These are phyloP conservation scores for Nicotiana undulata DNA, from an alignment of 257 asterid genomes.

Conservation along the genomic window DNA sequence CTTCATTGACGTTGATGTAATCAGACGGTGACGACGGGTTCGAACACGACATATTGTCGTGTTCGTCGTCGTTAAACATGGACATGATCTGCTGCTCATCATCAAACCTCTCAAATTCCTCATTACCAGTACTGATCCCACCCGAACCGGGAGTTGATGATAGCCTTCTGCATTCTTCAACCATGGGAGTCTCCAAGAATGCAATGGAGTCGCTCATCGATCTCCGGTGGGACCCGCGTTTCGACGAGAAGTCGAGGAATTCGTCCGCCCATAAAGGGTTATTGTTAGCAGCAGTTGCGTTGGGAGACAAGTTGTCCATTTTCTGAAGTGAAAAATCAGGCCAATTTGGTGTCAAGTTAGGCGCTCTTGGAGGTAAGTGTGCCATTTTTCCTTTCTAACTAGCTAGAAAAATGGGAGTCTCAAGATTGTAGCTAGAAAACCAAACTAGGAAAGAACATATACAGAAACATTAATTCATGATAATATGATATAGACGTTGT, in stretches of 20 bases:
- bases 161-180: slow-evolving; percentile 55
- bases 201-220: slow-evolving; percentile 79
- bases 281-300: slow-evolving; percentile 9
- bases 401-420: too few species aligned
- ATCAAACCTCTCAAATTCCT: slow-evolving; percentile 58
- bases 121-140: background rate
- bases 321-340: slow-evolving; percentile 45
- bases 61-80: slow-evolving; percentile 55
- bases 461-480: background rate
- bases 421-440: background rate
- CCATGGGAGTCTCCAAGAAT: slow-evolving; percentile 59
- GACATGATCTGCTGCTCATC: slow-evolving; percentile 88
- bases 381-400: slow-evolving; percentile 34
- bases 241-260: slow-evolving; percentile 72
- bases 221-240: slow-evolving; percentile 67
- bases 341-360: slow-evolving; percentile 61
- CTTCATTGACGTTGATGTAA: slow-evolving; percentile 60
- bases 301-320: slow-evolving; percentile 24
- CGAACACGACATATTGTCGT: slow-evolving; percentile 36
- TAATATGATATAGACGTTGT: background rate
- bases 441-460: background rate
- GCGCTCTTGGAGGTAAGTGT: slow-evolving; percentile 81
- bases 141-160: slow-evolving; percentile 11
- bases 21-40: slow-evolving; percentile 73
- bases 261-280: slow-evolving; percentile 61